Evolutionary conservation across 1,139 yeast genomes (phyloP).

Genomic region (Taiozyma onychis): DNA sequence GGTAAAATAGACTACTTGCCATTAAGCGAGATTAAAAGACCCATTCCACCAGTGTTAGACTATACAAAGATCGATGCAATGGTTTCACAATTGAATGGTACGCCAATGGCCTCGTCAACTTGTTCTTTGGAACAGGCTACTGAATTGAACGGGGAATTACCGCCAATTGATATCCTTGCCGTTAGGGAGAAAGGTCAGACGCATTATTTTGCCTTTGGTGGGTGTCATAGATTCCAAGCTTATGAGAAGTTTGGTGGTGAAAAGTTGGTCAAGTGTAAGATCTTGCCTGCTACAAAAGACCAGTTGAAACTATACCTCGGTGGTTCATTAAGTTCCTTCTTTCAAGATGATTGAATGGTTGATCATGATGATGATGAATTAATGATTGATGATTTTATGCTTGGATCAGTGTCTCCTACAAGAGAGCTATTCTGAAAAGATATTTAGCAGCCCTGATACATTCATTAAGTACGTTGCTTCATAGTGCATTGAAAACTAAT

Average conservation of each 20-base stretch:
- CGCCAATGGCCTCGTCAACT: conserved; percentile 59
- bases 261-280: conserved; percentile 53
- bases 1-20: conserved; percentile 54
- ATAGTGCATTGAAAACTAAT: no score
- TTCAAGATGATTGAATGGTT: conserved; percentile 24
- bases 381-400: not conserved
- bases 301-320: conserved; percentile 62
- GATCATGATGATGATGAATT: not conserved
- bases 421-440: not conserved
- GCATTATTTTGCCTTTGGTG: conserved; percentile 77
- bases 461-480: no score
- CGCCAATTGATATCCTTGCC: conserved; percentile 70
- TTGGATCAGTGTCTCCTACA: no score
- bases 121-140: conserved; percentile 46
- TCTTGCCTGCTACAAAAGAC: conserved; percentile 61
- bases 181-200: conserved; percentile 57
- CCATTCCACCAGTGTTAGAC: conserved; percentile 81
- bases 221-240: conserved; percentile 80
- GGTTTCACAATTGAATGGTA: conserved; percentile 67
- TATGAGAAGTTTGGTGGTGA: conserved; percentile 48
- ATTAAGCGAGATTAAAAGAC: conserved; percentile 59
- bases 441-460: no score
- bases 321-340: conserved; percentile 54
- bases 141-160: conserved; percentile 48
- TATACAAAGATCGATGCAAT: conserved; percentile 66